Evolutionary conservation across 2,329 filamentous ascomycete species (phyloP).

Genomic region (Botrytis fabae): DNA sequence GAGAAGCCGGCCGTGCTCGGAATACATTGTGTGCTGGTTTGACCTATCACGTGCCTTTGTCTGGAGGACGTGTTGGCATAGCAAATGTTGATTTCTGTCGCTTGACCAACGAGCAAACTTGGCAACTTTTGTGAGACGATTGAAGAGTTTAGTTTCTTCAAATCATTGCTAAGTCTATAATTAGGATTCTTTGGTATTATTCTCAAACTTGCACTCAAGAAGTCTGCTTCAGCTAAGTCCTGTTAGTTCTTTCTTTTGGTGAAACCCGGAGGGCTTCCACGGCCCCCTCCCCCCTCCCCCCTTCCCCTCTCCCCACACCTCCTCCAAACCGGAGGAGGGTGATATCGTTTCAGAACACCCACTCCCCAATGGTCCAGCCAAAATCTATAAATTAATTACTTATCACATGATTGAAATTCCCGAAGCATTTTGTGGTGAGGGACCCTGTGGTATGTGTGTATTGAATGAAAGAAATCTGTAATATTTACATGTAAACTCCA

Average conservation of each 20-base stretch:
- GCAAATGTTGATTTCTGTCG: not conserved
- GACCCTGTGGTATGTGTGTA: conserved; percentile 21
- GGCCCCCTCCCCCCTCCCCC: not conserved
- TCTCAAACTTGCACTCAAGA: not conserved
- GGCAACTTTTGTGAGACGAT: not conserved
- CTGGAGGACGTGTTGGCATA: not conserved
- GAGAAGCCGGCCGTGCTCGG: not conserved
- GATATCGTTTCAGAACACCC: not conserved
- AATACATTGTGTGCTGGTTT: not conserved
- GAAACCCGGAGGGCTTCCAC: not conserved
- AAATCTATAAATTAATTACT: not conserved
- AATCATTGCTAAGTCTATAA: not conserved
- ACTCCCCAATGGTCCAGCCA: not conserved
- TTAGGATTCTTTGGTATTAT: not conserved
- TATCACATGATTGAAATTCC: not conserved
- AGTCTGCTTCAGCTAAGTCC: not conserved
- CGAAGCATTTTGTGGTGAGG: conserved; percentile 16
- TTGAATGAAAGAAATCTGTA: conserved; percentile 9
- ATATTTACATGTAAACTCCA: conserved; percentile 18
- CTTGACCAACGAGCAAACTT: not conserved
- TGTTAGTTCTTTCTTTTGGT: not conserved
- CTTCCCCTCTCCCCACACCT: not conserved
- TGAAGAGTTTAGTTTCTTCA: not conserved
- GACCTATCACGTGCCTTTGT: not conserved
- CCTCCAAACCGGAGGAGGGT: not conserved